A percentile compares a stretch with the other conserved stretches of the same genome.
These are phyloP conservation scores for Daucus carota DNA, from an alignment of 129 eudicot genomes.

Conservation along the genomic window DH1_v3.0 NC_030381.2:53370001-53370500, in stretches of 20 bases:
- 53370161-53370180: background rate
- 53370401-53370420: background rate
- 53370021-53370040: conserved; percentile 14
- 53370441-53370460: background rate
- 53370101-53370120: conserved; percentile 12
- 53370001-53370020: conserved; percentile 19
- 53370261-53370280: conserved; percentile 32
- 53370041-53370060: conserved; percentile 24
- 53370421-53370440: conserved; percentile 14
- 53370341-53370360: conserved; percentile 40
- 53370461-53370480: background rate
- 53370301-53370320: conserved; percentile 23
- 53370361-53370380: conserved; percentile 39
- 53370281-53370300: conserved; percentile 30
- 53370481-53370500: background rate
- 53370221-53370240: conserved; percentile 37
- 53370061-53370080: conserved; percentile 14
- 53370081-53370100: background rate
- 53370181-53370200: conserved; percentile 31
- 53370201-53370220: conserved; percentile 49
- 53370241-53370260: conserved; percentile 18
- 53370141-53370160: background rate
- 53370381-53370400: conserved; percentile 19
- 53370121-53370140: conserved; percentile 40
- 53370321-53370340: conserved; percentile 44